Evolutionary conservation across 768 basidiomycete species (phyloP).

Genomic region (Agaricus subrufescens): DNA sequence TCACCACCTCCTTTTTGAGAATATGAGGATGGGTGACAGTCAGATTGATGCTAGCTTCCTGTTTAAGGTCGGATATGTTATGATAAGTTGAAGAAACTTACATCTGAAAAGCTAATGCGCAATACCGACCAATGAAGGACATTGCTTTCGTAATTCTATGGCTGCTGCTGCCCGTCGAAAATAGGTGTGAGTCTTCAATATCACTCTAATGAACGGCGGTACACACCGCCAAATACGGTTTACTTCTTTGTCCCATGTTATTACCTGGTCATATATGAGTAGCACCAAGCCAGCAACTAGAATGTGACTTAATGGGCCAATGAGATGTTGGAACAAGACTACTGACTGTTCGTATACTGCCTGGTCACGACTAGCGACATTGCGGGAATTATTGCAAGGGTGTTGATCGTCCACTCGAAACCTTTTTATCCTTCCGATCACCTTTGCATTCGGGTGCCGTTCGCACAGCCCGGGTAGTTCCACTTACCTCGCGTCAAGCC

Average conservation of each 20-base stretch:
- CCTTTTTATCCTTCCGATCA: neutral
- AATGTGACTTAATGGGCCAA: neutral
- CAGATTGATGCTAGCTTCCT: neutral
- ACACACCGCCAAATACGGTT: slow-evolving; percentile 1
- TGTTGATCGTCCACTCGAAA: neutral
- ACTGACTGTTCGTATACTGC: neutral
- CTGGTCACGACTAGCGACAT: neutral
- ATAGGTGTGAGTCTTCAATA: no score
- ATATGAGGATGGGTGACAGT: neutral
- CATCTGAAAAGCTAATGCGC: neutral
- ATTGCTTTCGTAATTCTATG: neutral
- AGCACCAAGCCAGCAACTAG: neutral
- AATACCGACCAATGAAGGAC: neutral
- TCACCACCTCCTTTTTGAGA: neutral
- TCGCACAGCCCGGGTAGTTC: no score
- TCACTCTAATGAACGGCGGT: neutral
- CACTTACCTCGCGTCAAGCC: no score
- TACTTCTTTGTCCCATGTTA: slow-evolving; percentile 4
- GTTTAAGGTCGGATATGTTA: neutral
- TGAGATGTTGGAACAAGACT: neutral
- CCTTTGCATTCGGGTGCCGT: neutral
- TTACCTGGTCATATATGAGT: neutral
- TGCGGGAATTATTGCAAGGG: neutral
- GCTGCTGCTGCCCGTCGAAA: neutral
- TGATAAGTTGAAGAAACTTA: neutral